These are phyloP conservation scores for Alternaria atra DNA, from an alignment of 2,329 filamentous ascomycete species.

Conservation along the genomic window DNA sequence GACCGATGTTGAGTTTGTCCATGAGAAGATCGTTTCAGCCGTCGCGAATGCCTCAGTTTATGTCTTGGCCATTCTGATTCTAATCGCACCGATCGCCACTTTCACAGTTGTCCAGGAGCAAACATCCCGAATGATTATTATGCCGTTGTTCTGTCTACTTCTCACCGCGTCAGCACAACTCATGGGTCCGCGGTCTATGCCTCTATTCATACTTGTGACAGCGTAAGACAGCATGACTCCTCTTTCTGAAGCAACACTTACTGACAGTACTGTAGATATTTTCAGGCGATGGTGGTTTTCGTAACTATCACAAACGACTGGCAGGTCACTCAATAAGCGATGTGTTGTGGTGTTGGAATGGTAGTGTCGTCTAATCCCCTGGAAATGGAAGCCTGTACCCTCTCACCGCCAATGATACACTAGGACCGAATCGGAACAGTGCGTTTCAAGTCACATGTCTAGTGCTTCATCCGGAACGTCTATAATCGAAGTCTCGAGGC, in stretches of 20 bases:
- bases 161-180: conserved; percentile 2
- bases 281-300: conserved; percentile 1
- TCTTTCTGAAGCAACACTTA: not conserved
- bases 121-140: not conserved
- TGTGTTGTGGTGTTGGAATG: not conserved
- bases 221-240: not conserved
- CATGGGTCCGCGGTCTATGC: conserved; percentile 1
- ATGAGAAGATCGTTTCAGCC: not conserved
- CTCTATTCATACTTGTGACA: not conserved
- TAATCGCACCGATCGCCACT: conserved; percentile 8
- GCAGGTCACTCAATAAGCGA: not conserved
- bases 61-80: conserved; percentile 6
- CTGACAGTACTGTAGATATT: conserved; percentile 7
- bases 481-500: no score
- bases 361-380: no score
- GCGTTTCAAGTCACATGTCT: no score
- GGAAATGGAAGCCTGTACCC: no score
- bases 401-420: not conserved
- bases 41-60: not conserved
- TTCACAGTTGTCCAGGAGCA: not conserved
- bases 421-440: not conserved
- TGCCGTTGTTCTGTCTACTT: conserved; percentile 10
- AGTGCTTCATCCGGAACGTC: no score
- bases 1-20: not conserved
- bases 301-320: not conserved